phyloP scores from a whole-genome alignment of 2,329 filamentous ascomycete species.

The Diaporthe sp. region DNA sequence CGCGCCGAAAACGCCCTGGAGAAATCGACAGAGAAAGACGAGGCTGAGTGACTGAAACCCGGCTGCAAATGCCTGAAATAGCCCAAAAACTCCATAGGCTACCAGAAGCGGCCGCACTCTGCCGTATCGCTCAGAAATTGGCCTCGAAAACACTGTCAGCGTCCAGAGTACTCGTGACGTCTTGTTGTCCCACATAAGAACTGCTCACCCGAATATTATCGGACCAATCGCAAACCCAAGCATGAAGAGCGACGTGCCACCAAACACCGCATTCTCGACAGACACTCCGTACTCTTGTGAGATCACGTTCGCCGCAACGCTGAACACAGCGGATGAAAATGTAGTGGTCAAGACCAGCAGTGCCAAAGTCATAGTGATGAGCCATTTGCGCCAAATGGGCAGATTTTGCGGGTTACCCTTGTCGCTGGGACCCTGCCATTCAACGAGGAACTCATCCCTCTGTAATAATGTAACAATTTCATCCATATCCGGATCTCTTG shows the following conservation, averaged over 20 bases:
- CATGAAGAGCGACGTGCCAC: constrained; percentile 7
- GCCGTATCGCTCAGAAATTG: constrained; percentile 14
- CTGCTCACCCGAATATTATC: constrained; percentile 7
- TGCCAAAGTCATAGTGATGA: neutral
- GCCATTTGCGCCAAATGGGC: constrained; percentile 5
- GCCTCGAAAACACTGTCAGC: neutral
- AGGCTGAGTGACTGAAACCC: constrained; percentile 1
- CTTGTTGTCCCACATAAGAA: neutral
- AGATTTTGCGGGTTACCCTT: neutral
- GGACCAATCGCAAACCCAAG: neutral
- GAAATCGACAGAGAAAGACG: constrained; percentile 22
- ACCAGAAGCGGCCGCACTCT: neutral
- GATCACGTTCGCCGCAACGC: neutral
- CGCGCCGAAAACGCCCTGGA: constrained; percentile 8
- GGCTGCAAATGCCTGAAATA: constrained; percentile 5
- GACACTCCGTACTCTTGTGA: neutral
- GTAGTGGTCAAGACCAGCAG: constrained; percentile 6
- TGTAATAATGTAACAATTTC: neutral
- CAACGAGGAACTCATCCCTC: neutral
- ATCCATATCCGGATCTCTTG: neutral
- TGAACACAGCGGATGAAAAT: constrained; percentile 10
- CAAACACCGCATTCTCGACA: neutral
- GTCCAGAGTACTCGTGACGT: neutral
- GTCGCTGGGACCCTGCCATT: constrained; percentile 2
- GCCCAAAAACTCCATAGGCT: neutral